phyloP scores from a whole-genome alignment of 495 filamentous ascomycete species.

The Talaromyces proteolyticus region DNA sequence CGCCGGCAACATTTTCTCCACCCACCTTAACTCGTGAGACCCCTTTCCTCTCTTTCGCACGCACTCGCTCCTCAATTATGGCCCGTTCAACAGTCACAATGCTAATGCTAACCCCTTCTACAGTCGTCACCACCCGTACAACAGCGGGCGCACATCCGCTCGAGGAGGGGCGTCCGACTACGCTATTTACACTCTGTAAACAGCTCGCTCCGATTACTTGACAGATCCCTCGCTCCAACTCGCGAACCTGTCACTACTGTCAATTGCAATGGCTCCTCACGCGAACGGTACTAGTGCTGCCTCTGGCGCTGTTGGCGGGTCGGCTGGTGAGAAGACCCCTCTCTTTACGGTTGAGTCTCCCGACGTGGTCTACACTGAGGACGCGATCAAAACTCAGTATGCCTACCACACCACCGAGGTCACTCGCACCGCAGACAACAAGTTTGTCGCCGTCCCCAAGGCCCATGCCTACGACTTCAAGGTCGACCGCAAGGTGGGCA shows the following conservation, averaged over 20 bases:
- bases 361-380: slow-evolving; percentile 85
- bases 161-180: slow-evolving; percentile 86
- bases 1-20: slow-evolving; percentile 46
- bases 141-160: slow-evolving; percentile 90
- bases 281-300: slow-evolving; percentile 57
- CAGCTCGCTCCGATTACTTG: slow-evolving; percentile 15
- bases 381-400: slow-evolving; percentile 89
- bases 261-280: slow-evolving; percentile 72
- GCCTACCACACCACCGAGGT: slow-evolving; percentile 91
- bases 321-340: slow-evolving; percentile 44
- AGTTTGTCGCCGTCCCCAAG: slow-evolving; percentile 78
- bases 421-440: slow-evolving; percentile 63
- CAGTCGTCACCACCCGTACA: slow-evolving; percentile 95
- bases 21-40: slow-evolving; percentile 44
- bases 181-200: slow-evolving; percentile 58
- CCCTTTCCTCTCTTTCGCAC: background rate
- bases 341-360: slow-evolving; percentile 86
- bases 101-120: slow-evolving; percentile 14
- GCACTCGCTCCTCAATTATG: too few relatives aligned
- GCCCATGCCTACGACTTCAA: slow-evolving; percentile 96
- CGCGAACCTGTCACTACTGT: slow-evolving; percentile 4
- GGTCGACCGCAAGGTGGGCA: slow-evolving; percentile 87
- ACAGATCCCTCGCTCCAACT: background rate
- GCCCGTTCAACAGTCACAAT: too few relatives aligned
- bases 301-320: slow-evolving; percentile 69